Evolutionary conservation across 768 basidiomycete species (phyloP), one percentile per base, ranked within the genome.

Genomic region (Boletus fagicola): DNA sequence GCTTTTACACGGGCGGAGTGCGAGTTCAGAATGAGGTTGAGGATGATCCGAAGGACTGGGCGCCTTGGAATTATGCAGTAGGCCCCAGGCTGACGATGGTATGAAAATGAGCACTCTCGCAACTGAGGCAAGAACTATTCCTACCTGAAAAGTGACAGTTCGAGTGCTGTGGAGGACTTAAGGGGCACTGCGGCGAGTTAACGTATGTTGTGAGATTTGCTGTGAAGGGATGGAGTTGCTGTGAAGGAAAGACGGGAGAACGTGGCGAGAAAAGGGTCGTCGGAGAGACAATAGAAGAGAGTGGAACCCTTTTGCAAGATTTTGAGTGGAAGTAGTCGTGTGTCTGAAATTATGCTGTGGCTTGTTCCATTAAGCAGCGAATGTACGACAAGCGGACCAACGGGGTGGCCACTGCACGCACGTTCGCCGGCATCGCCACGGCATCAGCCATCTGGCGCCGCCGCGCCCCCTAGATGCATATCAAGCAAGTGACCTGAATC

Each of bases 311-410:
- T 55, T 46, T 26, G 56, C 58, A 48, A 63, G 59, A 53, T 69
- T 72, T 64, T 60, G 62, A 72, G 49, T 51, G 69, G 42, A 52
- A 51, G 54, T 60, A 62, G 73, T 75, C 71, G 68, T 70, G 74
- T 74, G 72, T 74, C 72, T 75, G 73, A 67, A 73, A 74, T 73
- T 72, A 62, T 45, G 65, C 58, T 52, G 61, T 62, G 65, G 57
- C 40, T 61, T 43, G 26, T 60, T 51, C 36, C 62, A 63, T 63
- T 49, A 49, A 61, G 62, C 54, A 57, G 43, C 46, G 53, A 58
- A 63, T 61, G 61, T 63, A 62, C 61, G 49, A 64, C 13, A 62
- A 53, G 33, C 58, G 66, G 69, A 64, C 58, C 62, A 70, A 63
- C 63, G 20, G 59, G 62, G 54, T 63, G 60, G 64, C 64, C 60